Conservation (phyloP, 768 basidiomycete genomes). For the Podaxis sp. region DNA sequence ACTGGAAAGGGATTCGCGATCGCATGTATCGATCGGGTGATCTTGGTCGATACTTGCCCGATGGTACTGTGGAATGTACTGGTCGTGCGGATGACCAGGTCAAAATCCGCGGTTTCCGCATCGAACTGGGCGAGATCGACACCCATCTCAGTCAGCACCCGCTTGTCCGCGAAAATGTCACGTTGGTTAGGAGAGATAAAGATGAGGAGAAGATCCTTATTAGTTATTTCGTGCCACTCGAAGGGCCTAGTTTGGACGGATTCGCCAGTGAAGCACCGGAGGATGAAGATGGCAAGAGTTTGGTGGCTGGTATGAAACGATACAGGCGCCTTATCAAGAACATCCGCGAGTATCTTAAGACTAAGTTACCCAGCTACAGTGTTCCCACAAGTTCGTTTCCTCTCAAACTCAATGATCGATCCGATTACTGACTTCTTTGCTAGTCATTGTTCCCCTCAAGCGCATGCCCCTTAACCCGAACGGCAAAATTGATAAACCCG, state of each 20-base stretch:
- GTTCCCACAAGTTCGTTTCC: slow-evolving; percentile 76
- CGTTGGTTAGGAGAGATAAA: slow-evolving; percentile 93
- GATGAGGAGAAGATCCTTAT: slow-evolving; percentile 99
- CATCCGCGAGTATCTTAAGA: slow-evolving; percentile 93
- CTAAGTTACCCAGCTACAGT: slow-evolving; percentile 93
- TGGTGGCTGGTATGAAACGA: slow-evolving; percentile 75
- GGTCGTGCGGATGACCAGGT: slow-evolving; percentile 98
- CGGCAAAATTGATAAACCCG: slow-evolving; percentile 98
- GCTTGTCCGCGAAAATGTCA: slow-evolving; percentile 95
- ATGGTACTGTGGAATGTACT: slow-evolving; percentile 93
- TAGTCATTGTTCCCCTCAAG: slow-evolving; percentile 91
- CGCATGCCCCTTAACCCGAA: slow-evolving; percentile 99
- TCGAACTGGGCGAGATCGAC: slow-evolving; percentile 97
- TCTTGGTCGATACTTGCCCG: slow-evolving; percentile 89
- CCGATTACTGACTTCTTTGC: slow-evolving; percentile 1
- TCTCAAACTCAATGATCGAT: slow-evolving; percentile 4
- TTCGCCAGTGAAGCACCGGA: slow-evolving; percentile 68
- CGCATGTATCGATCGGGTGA: slow-evolving; percentile 98
- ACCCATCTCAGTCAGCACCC: slow-evolving; percentile 93
- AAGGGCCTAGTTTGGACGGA: slow-evolving; percentile 60
- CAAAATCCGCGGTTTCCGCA: slow-evolving; percentile 98
- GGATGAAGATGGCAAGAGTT: slow-evolving; percentile 54
- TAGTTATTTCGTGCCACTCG: slow-evolving; percentile 93
- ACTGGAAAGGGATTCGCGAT: slow-evolving; percentile 96
- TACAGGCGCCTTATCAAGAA: slow-evolving; percentile 90